Evolutionary conservation across 768 basidiomycete genomes (phyloP).

Genomic region (Lactarius tabidus): DNA sequence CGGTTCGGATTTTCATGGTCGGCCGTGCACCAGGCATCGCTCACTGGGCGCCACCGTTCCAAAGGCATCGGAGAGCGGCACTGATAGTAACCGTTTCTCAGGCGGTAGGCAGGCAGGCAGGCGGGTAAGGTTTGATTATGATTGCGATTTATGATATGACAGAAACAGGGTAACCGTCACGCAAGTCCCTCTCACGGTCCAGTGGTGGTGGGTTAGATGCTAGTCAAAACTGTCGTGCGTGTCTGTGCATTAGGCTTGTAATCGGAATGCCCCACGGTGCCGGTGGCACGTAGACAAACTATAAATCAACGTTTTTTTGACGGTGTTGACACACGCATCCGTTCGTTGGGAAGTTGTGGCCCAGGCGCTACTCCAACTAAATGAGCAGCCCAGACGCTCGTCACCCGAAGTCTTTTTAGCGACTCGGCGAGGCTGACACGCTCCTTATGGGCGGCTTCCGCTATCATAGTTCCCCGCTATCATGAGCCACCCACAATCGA

Average conservation of each 20-base stretch:
- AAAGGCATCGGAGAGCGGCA: background rate
- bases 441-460: background rate
- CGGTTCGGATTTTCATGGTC: background rate
- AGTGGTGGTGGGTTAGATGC: background rate
- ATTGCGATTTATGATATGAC: conserved; percentile 7
- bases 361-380: background rate
- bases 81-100: background rate
- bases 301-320: background rate
- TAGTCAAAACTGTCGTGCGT: background rate
- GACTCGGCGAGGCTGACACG: background rate
- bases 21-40: background rate
- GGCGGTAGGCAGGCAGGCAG: background rate
- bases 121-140: conserved; percentile 18
- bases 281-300: background rate
- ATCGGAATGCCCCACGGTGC: background rate
- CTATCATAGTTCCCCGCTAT: background rate
- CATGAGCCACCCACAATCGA: background rate
- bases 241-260: background rate
- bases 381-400: background rate
- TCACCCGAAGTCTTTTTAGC: background rate
- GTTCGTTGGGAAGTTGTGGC: background rate
- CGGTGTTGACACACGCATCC: background rate
- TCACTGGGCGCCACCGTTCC: background rate
- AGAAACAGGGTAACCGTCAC: conserved; percentile 19
- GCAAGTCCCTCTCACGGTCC: background rate